A percentile compares a stretch with the other conserved stretches of the same genome.
Conservation (phyloP, 208 protist genomes). For the Trypanosoma brucei region DNA sequence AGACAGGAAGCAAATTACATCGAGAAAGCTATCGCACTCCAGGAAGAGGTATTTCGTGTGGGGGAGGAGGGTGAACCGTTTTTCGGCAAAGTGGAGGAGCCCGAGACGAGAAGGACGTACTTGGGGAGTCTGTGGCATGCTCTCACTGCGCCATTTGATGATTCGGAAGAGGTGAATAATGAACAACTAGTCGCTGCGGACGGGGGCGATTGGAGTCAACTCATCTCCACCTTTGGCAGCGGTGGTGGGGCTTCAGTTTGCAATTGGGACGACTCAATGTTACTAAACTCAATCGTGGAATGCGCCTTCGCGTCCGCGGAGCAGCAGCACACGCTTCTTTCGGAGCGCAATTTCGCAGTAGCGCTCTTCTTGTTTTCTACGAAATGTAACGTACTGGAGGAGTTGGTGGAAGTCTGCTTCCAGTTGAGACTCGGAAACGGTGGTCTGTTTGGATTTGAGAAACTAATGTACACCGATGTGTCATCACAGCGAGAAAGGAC, state of each 20-base stretch:
- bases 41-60: conserved; percentile 12
- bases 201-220: background rate
- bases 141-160: background rate
- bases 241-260: background rate
- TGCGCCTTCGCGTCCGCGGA: conserved; percentile 30
- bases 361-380: conserved; percentile 44
- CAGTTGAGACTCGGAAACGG: background rate
- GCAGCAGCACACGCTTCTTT: conserved; percentile 29
- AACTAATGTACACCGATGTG: background rate
- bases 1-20: conserved; percentile 13
- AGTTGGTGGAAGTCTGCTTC: conserved; percentile 27
- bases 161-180: background rate
- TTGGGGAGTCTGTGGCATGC: background rate
- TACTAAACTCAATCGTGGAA: conserved; percentile 30
- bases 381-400: conserved; percentile 54
- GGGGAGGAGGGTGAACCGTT: conserved; percentile 7
- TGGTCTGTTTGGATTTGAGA: background rate
- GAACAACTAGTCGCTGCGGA: background rate
- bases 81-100: background rate
- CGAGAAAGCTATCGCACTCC: conserved; percentile 16
- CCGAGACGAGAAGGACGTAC: background rate
- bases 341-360: conserved; percentile 51
- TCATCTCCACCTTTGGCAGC: background rate
- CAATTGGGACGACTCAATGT: conserved; percentile 26
- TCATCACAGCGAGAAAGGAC: conserved; percentile 9